Conservation (phyloP, 2,329 filamentous ascomycete genomes). For the Hypoxylon sp. region DNA sequence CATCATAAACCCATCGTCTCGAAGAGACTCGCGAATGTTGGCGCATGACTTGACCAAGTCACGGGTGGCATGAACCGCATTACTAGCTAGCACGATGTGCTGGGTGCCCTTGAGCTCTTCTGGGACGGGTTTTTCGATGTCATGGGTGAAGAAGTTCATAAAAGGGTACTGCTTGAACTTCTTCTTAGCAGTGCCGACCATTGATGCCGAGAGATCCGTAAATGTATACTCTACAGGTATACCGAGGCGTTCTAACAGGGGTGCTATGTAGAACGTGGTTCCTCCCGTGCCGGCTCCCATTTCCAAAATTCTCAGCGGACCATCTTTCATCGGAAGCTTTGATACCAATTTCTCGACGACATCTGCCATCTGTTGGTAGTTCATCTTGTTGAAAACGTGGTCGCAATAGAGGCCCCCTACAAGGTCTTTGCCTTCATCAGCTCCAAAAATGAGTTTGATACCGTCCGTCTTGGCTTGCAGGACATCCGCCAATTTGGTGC, state of each 20-base stretch:
- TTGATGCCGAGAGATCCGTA: conserved; percentile 51
- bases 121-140: conserved; percentile 44
- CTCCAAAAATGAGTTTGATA: conserved; percentile 49
- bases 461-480: conserved; percentile 47
- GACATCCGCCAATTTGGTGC: conserved; percentile 37
- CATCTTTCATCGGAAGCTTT: background rate
- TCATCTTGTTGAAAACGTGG: conserved; percentile 44
- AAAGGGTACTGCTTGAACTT: conserved; percentile 35
- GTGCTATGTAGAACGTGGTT: conserved; percentile 48
- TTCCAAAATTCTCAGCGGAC: conserved; percentile 51
- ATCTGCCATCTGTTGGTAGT: conserved; percentile 43
- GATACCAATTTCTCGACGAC: conserved; percentile 37
- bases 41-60: conserved; percentile 34
- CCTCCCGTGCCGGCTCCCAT: conserved; percentile 53
- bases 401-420: conserved; percentile 48
- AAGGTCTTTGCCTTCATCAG: conserved; percentile 43
- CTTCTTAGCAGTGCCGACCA: conserved; percentile 42
- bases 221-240: conserved; percentile 52
- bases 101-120: conserved; percentile 33
- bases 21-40: conserved; percentile 41
- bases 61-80: conserved; percentile 50
- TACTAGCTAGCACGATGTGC: conserved; percentile 48
- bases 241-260: conserved; percentile 35
- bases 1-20: conserved; percentile 45
- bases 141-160: conserved; percentile 44